Conservation (phyloP, 2,329 filamentous ascomycete genomes). For the Colletotrichum costaricense region DNA sequence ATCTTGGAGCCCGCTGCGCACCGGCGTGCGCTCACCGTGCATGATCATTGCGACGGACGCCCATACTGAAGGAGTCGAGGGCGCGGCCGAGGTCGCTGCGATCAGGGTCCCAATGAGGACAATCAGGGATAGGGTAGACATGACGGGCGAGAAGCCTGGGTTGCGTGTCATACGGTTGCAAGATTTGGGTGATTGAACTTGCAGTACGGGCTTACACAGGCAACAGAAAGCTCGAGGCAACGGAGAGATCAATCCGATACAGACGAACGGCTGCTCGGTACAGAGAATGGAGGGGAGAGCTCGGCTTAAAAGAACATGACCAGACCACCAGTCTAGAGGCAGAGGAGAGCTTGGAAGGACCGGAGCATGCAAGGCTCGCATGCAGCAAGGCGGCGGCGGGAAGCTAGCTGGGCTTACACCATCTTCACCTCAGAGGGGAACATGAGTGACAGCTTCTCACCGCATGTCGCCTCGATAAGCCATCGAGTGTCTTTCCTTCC, state of each 20-base stretch:
- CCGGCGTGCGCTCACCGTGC: conserved; percentile 65
- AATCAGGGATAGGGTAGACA: conserved; percentile 37
- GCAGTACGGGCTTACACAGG: background rate
- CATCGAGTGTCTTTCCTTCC: background rate
- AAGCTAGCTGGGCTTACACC: conserved; percentile 1
- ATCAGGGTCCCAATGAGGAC: conserved; percentile 41
- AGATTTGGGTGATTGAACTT: background rate
- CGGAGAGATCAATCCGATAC: background rate
- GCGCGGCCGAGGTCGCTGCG: conserved; percentile 44
- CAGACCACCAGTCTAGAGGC: background rate
- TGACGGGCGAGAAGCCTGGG: conserved; percentile 13
- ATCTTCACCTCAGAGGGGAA: background rate
- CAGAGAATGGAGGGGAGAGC: background rate
- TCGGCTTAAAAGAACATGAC: conserved; percentile 15
- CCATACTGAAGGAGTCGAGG: conserved; percentile 56
- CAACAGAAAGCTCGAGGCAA: background rate
- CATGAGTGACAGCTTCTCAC: background rate
- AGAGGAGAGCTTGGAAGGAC: background rate
- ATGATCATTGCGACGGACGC: conserved; percentile 60
- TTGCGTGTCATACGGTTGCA: background rate
- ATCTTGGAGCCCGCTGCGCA: conserved; percentile 42
- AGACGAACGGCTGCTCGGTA: background rate
- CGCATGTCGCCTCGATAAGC: background rate
- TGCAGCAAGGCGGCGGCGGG: background rate
- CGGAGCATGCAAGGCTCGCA: conserved; percentile 2